Base-by-base conservation (phyloP, 768 basidiomycete genomes). In the Pholiota molesta region DNA sequence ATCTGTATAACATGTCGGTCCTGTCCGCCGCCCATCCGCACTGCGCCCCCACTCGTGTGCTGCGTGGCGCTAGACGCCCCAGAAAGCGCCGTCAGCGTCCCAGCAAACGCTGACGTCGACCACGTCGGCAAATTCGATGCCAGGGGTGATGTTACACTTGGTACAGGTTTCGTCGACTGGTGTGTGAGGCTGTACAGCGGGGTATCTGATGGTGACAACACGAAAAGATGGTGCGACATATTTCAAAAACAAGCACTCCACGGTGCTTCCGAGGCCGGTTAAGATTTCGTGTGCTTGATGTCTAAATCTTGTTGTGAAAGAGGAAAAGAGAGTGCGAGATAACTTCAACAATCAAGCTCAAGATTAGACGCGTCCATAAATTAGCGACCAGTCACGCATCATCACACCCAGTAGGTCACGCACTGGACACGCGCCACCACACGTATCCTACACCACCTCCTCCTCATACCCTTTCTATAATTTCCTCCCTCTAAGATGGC, bases 1-100 rank as follows among this genome's bases (percentile, higher is more conserved):
- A 99, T 97, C 80, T 99, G 97, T 69, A 96, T 92, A 62, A 99
- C 94, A 83, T 97, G 95, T 57, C 92, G 82, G 71, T 94, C 91
- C 75, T 90, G 90, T 14, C 90, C 93, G 5, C 91, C 90, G 11
- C 90, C 92, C 74, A 91, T 86, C 66, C 85, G 80, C 35, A 84
- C 84, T 11, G 79, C 80, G 17, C 86, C 87, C n/a, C 88, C 85
- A 45, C 84, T 80, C 19, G 84, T 81, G 64, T 88, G 86, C 68
- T 92, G 89, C 5, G 84, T 84, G 23, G 90, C 84, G 69, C 86
- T 90, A 19, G 92, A 88, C 14, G 94, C 93, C 4, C 93, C 93
- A 19, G 92, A 94, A 58, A 95, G 74, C 21, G 93, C 93, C 35
- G 92, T 94, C 63, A 95, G 79, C 29, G 93, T 95, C 5, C 93